Evolutionary conservation across 805 yeast genomes (phyloP).

Genomic region (Starmerella lactis-condensi): DNA sequence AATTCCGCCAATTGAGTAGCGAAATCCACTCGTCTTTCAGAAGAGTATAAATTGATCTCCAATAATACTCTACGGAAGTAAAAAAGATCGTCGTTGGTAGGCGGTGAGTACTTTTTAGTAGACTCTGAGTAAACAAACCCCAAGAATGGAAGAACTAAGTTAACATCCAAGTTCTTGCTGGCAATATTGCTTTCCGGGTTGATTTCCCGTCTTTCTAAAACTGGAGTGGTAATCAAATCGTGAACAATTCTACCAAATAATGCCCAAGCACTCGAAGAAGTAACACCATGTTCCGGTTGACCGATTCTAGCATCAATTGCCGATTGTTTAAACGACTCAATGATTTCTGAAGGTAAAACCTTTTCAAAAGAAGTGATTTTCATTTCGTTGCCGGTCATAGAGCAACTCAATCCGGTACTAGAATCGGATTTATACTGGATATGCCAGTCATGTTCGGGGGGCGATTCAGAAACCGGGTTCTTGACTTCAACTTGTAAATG

Average conservation of each 20-base stretch:
- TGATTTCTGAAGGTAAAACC: slow-evolving; percentile 30
- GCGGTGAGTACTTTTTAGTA: slow-evolving; percentile 7
- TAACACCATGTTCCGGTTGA: background rate
- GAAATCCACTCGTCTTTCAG: slow-evolving; percentile 2
- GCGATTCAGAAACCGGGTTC: too few relatives aligned
- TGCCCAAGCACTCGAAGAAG: slow-evolving; percentile 4
- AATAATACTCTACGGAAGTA: slow-evolving; percentile 8
- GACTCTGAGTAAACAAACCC: slow-evolving; percentile 14
- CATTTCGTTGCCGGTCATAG: slow-evolving; percentile 12
- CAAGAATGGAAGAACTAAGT: slow-evolving; percentile 14
- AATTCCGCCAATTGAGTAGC: slow-evolving; percentile 3
- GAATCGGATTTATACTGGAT: background rate
- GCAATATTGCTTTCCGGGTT: background rate
- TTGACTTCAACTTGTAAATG: slow-evolving; percentile 16
- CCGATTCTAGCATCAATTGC: slow-evolving; percentile 31
- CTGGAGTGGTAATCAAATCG: slow-evolving; percentile 6
- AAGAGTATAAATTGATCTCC: slow-evolving; percentile 6
- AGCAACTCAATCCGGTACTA: slow-evolving; percentile 14
- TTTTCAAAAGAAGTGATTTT: slow-evolving; percentile 15
- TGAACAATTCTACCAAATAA: slow-evolving; percentile 6
- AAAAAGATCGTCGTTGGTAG: slow-evolving; percentile 1
- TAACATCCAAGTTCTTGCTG: slow-evolving; percentile 6
- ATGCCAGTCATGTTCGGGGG: slow-evolving; percentile 12
- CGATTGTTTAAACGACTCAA: slow-evolving; percentile 30
- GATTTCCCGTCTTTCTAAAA: slow-evolving; percentile 4